phyloP scores from a whole-genome alignment of 2,329 filamentous ascomycete genomes.

The Xylaria sp. region DNA sequence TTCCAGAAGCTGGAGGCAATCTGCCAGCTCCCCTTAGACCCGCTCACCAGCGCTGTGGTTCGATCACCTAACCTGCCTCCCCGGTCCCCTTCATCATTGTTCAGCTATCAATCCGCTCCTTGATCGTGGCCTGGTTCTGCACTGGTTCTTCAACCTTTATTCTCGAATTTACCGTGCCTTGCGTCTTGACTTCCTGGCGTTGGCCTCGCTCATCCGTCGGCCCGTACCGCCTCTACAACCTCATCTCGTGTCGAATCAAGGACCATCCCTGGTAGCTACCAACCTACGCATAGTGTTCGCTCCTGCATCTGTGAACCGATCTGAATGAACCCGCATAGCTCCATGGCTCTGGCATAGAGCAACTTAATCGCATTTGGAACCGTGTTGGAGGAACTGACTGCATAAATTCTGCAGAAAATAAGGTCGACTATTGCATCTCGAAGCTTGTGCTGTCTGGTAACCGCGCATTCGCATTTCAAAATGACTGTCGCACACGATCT shows the following conservation, averaged over 20 bases:
- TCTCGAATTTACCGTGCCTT: constrained; percentile 35
- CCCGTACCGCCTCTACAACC: constrained; percentile 40
- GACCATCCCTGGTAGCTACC: constrained; percentile 28
- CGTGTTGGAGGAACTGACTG: constrained; percentile 45
- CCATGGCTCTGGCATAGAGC: constrained; percentile 55
- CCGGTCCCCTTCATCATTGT: constrained; percentile 49
- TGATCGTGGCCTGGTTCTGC: constrained; percentile 34
- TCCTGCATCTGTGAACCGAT: constrained; percentile 36
- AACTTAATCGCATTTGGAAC: constrained; percentile 41
- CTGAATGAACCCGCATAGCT: constrained; percentile 54
- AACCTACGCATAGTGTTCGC: constrained; percentile 11
- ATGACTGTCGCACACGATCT: constrained; percentile 85
- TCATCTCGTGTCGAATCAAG: constrained; percentile 24
- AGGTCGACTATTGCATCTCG: constrained; percentile 15
- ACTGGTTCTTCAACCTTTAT: constrained; percentile 34
- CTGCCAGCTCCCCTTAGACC: constrained; percentile 49
- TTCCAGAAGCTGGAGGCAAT: constrained; percentile 51
- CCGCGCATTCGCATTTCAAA: constrained; percentile 50
- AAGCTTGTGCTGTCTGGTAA: constrained; percentile 27
- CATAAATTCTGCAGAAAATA: constrained; percentile 37
- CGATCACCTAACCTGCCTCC: constrained; percentile 41
- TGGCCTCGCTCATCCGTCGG: constrained; percentile 23
- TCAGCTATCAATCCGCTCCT: constrained; percentile 46
- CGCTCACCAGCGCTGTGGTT: constrained; percentile 51
- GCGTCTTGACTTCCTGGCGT: constrained; percentile 30